Percentiles rank a stretch among this genome's conserved stretches.
Conservation (phyloP, 2,329 filamentous ascomycete species). For the Clarireedia homoeocarpa region DNA sequence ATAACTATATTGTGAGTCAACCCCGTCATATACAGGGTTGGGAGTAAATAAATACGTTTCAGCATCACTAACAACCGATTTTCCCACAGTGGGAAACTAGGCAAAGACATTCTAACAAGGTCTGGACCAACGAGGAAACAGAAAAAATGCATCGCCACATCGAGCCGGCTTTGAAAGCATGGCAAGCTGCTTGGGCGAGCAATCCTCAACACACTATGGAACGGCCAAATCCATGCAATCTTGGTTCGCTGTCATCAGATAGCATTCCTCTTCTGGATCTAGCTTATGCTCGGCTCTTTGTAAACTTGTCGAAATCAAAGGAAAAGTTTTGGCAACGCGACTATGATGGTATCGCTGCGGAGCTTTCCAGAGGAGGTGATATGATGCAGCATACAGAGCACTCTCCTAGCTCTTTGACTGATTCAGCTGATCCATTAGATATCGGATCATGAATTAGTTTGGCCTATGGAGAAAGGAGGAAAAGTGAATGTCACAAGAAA, state of each 20-base stretch:
- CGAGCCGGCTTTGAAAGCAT: slow-evolving; percentile 85
- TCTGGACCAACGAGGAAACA: slow-evolving; percentile 87
- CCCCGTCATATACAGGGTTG: neutral
- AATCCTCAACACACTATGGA: slow-evolving; percentile 80
- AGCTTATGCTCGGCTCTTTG: slow-evolving; percentile 85
- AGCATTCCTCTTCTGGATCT: slow-evolving; percentile 86
- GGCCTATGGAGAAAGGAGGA: too few species aligned
- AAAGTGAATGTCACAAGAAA: neutral
- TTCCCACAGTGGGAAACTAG: slow-evolving; percentile 69
- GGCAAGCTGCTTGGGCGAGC: slow-evolving; percentile 86
- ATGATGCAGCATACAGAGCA: slow-evolving; percentile 65
- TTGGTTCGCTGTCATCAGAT: slow-evolving; percentile 78
- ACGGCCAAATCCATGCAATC: slow-evolving; percentile 73
- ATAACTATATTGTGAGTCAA: slow-evolving; percentile 68
- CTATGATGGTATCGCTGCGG: slow-evolving; percentile 85
- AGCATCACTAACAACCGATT: too few species aligned
- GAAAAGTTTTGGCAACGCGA: slow-evolving; percentile 92
- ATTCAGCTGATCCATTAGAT: slow-evolving; percentile 18
- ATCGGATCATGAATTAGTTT: neutral
- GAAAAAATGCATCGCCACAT: slow-evolving; percentile 96
- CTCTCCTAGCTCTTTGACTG: slow-evolving; percentile 42
- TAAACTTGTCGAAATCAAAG: slow-evolving; percentile 86
- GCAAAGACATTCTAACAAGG: slow-evolving; percentile 77
- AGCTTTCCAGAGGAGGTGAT: slow-evolving; percentile 71
- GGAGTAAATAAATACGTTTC: too few species aligned